These are phyloP conservation scores for Infundibulicybe gibba DNA, from an alignment of 768 basidiomycete species.

Conservation along the genomic window DNA sequence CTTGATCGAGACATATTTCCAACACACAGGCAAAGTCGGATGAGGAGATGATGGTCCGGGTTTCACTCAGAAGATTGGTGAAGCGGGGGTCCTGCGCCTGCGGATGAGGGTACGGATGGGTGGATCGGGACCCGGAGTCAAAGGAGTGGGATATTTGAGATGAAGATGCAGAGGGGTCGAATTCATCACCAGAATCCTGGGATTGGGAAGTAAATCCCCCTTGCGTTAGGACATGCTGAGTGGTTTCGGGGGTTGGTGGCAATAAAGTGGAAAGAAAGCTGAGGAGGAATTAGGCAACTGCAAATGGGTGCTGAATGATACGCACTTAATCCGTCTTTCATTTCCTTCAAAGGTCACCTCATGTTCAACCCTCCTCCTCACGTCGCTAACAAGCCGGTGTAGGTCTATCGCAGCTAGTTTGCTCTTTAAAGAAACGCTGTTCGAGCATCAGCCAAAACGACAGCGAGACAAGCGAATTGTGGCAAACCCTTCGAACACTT, in stretches of 20 bases:
- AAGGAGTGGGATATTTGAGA: conserved; percentile 6
- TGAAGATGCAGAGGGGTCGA: conserved; percentile 12
- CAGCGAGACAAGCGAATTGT: neutral
- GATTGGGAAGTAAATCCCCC: conserved; percentile 46
- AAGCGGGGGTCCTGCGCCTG: conserved; percentile 48
- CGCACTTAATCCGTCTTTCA: conserved; percentile 55
- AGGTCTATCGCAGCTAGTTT: conserved; percentile 71
- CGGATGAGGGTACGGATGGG: conserved; percentile 18
- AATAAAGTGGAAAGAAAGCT: conserved; percentile 76
- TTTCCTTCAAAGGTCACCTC: conserved; percentile 60
- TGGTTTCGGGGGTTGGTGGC: conserved; percentile 68
- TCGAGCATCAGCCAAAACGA: neutral
- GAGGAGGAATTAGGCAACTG: neutral
- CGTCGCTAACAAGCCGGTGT: conserved; percentile 63
- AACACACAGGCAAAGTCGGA: conserved; percentile 71
- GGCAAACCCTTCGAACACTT: conserved; percentile 80
- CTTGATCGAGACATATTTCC: conserved; percentile 68
- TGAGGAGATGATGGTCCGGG: conserved; percentile 56
- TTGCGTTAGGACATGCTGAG: conserved; percentile 64
- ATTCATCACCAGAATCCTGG: conserved; percentile 17
- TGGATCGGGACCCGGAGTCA: conserved; percentile 6
- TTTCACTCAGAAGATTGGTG: conserved; percentile 63
- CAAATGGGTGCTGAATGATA: conserved; percentile 6
- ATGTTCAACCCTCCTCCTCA: conserved; percentile 74
- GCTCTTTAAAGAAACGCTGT: conserved; percentile 79